These are phyloP conservation scores for Ettlia oleoabundans DNA, from an alignment of 139 green algal genomes.

Conservation along the genomic window DNA sequence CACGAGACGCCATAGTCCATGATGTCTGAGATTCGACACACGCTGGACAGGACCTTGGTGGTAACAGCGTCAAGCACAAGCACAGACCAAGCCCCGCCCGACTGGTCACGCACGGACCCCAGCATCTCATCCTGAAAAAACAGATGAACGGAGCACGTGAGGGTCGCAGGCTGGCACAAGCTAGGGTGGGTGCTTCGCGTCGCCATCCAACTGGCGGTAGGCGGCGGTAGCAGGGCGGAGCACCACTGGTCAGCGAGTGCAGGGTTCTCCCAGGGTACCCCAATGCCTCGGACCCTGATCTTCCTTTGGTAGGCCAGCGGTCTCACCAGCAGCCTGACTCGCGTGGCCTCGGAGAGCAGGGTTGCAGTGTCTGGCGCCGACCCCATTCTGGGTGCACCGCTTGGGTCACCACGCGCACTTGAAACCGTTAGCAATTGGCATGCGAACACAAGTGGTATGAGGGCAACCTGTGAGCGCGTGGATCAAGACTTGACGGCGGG, in stretches of 20 bases:
- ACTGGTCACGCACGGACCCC: constrained; percentile 58
- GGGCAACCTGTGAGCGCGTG: no score
- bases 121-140: constrained; percentile 75
- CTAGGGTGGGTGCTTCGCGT: no score
- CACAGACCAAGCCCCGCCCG: constrained; percentile 75
- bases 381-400: background rate
- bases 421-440: background rate
- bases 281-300: no score
- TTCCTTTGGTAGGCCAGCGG: no score
- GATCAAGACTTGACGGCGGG: no score
- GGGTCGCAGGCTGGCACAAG: background rate
- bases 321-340: constrained; percentile 16
- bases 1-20: constrained; percentile 67
- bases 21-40: constrained; percentile 70
- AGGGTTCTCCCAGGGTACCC: background rate
- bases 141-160: background rate
- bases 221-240: no score
- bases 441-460: background rate
- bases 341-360: background rate
- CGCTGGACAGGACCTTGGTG: constrained; percentile 69
- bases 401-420: background rate
- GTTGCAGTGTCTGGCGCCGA: background rate
- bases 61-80: constrained; percentile 84
- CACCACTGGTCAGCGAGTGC: no score
- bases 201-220: background rate